phyloP scores from a whole-genome alignment of 495 filamentous ascomycete genomes.

The Aspergillus kassunensis region DNA sequence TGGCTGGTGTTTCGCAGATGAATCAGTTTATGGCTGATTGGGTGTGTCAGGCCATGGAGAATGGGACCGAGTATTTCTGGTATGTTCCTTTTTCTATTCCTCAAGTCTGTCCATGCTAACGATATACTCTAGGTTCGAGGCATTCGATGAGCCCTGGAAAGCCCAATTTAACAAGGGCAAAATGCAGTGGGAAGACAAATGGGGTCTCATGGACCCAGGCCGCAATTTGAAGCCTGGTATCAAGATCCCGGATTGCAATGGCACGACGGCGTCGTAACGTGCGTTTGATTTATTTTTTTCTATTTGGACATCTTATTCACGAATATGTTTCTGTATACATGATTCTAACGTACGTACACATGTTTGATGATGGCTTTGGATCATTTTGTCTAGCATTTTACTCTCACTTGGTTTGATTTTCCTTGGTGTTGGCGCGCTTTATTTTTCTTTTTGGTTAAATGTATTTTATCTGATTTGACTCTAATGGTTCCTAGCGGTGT shows the following conservation, averaged over 20 bases:
- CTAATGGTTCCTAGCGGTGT: neutral
- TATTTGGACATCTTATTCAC: neutral
- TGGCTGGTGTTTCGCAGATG: constrained; percentile 79
- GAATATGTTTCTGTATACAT: constrained; percentile 9
- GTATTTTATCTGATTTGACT: neutral
- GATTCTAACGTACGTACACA: constrained; percentile 13
- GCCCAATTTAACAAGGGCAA: constrained; percentile 60
- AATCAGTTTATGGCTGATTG: constrained; percentile 83
- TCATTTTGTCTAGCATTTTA: neutral
- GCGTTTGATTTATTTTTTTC: neutral
- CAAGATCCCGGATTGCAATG: constrained; percentile 83
- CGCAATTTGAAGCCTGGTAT: constrained; percentile 82
- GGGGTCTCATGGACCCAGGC: constrained; percentile 87
- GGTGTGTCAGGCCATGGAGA: constrained; percentile 74
- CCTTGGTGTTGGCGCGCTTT: constrained; percentile 3
- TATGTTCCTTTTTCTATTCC: constrained; percentile 31
- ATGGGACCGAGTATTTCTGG: constrained; percentile 93
- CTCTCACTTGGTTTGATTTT: neutral
- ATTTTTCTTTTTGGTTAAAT: neutral
- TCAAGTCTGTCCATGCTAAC: neutral
- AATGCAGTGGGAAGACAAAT: constrained; percentile 91
- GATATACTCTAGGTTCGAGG: constrained; percentile 62
- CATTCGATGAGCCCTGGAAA: constrained; percentile 97
- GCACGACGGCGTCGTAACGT: constrained; percentile 54
- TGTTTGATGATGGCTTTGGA: constrained; percentile 12